Conservation (phyloP, 495 filamentous ascomycete genomes). For the Aspergillus baeticus region DNA sequence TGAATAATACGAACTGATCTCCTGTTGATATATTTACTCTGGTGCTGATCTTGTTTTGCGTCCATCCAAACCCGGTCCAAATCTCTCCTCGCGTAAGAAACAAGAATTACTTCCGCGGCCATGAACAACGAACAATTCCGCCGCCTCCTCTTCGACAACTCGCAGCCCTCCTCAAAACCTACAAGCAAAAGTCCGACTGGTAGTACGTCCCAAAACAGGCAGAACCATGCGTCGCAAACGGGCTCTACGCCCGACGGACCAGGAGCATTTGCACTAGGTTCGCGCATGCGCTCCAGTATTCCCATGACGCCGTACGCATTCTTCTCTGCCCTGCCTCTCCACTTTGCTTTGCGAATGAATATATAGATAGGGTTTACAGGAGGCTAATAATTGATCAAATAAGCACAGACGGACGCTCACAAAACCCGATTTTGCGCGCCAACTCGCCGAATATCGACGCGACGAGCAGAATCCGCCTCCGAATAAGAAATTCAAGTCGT, state of each 20-base stretch:
- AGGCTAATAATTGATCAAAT: constrained; percentile 21
- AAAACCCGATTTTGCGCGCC: constrained; percentile 74
- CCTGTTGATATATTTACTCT: no score
- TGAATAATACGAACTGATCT: no score
- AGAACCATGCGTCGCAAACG: neutral
- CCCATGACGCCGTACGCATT: constrained; percentile 78
- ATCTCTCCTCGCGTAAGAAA: no score
- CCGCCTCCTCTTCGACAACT: constrained; percentile 65
- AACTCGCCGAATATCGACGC: constrained; percentile 75
- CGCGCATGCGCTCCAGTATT: constrained; percentile 68
- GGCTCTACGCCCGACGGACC: neutral
- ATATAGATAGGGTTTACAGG: no score
- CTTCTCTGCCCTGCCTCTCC: neutral
- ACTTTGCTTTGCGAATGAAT: neutral
- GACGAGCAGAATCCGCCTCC: constrained; percentile 44
- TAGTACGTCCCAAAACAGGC: neutral
- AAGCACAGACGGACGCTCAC: constrained; percentile 63
- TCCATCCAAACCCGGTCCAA: no score
- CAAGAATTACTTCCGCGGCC: no score
- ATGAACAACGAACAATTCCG: constrained; percentile 99
- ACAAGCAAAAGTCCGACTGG: neutral
- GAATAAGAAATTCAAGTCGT: constrained; percentile 69
- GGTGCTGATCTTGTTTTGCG: no score
- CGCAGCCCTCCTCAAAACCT: constrained; percentile 18
- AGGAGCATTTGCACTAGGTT: constrained; percentile 33